phyloP scores from a whole-genome alignment of 1,284 basidiomycete genomes.

The Gymnopus androsaceus region DNA sequence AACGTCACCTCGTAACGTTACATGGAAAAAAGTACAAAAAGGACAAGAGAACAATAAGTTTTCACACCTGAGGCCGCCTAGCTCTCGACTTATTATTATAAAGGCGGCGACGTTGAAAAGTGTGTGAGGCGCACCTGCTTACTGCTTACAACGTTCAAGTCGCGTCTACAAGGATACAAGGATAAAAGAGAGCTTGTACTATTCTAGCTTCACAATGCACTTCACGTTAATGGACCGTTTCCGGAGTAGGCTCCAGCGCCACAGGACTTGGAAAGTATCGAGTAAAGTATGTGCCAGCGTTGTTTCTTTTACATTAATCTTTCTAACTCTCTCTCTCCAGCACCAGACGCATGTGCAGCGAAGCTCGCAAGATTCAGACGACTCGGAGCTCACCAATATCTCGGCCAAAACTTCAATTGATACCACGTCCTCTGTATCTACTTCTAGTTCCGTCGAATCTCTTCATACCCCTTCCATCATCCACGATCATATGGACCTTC shows the following conservation, averaged over 20 bases:
- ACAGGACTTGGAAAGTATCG: background rate
- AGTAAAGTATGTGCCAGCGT: background rate
- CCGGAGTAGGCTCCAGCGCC: background rate
- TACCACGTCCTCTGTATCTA: conserved; percentile 1
- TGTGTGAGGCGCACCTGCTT: background rate
- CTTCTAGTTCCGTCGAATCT: background rate
- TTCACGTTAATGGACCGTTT: conserved; percentile 3
- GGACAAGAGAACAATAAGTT: background rate
- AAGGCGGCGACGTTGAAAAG: background rate
- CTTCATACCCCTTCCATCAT: background rate
- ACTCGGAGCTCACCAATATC: background rate
- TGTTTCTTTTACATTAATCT: background rate
- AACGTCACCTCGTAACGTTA: conserved; percentile 1
- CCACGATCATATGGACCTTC: background rate
- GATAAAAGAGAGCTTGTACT: too few relatives aligned
- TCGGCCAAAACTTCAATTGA: conserved; percentile 2
- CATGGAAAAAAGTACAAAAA: background rate
- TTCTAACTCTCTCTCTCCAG: background rate
- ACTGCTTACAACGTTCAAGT: background rate
- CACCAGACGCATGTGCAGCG: background rate
- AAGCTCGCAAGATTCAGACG: conserved; percentile 6
- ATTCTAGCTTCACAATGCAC: background rate
- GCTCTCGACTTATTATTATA: too few relatives aligned
- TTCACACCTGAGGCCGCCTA: too few relatives aligned
- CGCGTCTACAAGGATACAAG: too few relatives aligned